phyloP scores from a whole-genome alignment of 1,284 basidiomycete species.

The Pseudozyma hubeiensis region DNA sequence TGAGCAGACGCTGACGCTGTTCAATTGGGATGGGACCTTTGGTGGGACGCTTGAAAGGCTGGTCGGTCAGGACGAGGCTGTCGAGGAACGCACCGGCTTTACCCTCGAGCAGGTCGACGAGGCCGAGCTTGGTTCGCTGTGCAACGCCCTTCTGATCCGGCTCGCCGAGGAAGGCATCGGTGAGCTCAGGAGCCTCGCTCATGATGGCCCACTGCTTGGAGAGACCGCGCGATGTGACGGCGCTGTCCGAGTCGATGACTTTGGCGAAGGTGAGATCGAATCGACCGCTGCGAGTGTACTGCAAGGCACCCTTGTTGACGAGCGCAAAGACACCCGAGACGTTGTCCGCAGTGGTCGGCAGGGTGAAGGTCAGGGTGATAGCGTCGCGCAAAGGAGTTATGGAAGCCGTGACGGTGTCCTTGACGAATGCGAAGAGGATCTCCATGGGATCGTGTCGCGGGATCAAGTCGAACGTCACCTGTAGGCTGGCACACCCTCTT shows the following conservation, averaged over 20 bases:
- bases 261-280: conserved; percentile 66
- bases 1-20: conserved; percentile 52
- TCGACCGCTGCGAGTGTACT: conserved; percentile 50
- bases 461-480: conserved; percentile 54
- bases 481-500: conserved; percentile 56
- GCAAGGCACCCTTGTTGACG: conserved; percentile 60
- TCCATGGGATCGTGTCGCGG: conserved; percentile 62
- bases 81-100: conserved; percentile 53
- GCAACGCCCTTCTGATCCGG: conserved; percentile 56
- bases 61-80: conserved; percentile 64
- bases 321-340: conserved; percentile 62
- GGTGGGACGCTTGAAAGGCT: conserved; percentile 50
- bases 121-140: conserved; percentile 56
- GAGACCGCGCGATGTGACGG: conserved; percentile 52
- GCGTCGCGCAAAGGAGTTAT: conserved; percentile 50
- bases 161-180: conserved; percentile 64
- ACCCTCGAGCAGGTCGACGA: conserved; percentile 53
- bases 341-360: conserved; percentile 52
- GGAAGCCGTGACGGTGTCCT: conserved; percentile 50
- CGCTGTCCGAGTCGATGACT: conserved; percentile 50
- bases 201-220: conserved; percentile 62
- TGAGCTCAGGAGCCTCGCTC: conserved; percentile 60
- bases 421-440: conserved; percentile 37
- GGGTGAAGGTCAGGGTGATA: conserved; percentile 56
- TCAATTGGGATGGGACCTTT: conserved; percentile 34